Conservation (phyloP, 768 basidiomycete genomes). For the Neoboletus brunneissimus region DNA sequence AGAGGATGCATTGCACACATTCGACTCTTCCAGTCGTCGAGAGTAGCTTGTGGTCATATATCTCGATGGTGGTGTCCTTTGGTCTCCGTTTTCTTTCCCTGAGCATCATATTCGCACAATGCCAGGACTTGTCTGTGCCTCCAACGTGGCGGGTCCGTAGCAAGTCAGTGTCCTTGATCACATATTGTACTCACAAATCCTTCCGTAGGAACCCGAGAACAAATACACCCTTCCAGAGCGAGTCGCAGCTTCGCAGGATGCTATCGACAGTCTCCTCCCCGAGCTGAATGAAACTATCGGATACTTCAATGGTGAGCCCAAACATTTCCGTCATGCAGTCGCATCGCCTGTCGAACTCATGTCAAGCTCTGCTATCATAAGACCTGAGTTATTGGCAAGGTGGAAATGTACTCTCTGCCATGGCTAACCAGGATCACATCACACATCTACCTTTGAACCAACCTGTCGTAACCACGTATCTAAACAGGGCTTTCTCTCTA, state of each 20-base stretch:
- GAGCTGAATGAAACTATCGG: conserved; percentile 37
- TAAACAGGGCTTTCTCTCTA: conserved; percentile 7
- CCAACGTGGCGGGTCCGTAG: conserved; percentile 42
- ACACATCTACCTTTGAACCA: background rate
- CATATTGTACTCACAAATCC: background rate
- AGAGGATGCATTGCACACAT: background rate
- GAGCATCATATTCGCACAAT: conserved; percentile 16
- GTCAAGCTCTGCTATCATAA: conserved; percentile 10
- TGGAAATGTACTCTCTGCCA: conserved; percentile 49
- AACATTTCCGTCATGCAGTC: background rate
- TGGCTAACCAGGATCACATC: conserved; percentile 36
- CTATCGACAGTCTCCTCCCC: conserved; percentile 40
- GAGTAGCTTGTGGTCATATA: background rate
- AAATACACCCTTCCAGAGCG: conserved; percentile 38
- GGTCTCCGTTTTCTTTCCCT: background rate
- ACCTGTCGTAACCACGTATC: conserved; percentile 2
- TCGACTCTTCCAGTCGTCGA: background rate
- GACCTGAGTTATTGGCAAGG: conserved; percentile 55
- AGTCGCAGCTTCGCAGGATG: conserved; percentile 41
- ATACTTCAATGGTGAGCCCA: conserved; percentile 42
- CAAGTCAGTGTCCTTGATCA: background rate
- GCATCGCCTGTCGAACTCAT: background rate
- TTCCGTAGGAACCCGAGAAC: conserved; percentile 41
- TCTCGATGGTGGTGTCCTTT: background rate
- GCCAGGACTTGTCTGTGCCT: conserved; percentile 43